A percentile compares a stretch with the other conserved stretches of the same genome.
These are phyloP conservation scores for Yamadazyma philogaea DNA, from an alignment of 805 yeast genomes.

Conservation along the genomic window DNA sequence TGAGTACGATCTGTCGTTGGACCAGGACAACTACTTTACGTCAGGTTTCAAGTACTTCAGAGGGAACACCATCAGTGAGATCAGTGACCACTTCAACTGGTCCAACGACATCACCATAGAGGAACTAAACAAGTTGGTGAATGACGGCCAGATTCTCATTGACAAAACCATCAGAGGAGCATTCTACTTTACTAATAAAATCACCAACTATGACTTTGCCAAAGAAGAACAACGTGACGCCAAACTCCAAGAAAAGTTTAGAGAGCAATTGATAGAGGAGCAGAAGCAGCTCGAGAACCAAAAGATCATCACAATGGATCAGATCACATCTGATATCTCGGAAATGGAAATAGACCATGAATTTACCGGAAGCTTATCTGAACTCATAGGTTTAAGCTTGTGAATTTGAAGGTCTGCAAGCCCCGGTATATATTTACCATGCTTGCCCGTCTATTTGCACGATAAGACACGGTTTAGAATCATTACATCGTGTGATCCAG, in stretches of 20 bases:
- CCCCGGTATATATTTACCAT: no score
- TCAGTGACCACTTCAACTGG: constrained; percentile 57
- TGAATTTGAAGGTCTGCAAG: no score
- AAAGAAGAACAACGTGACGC: constrained; percentile 6
- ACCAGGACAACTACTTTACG: constrained; percentile 16
- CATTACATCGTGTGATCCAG: no score
- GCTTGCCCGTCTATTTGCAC: no score
- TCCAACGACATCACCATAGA: constrained; percentile 63
- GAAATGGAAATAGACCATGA: background rate
- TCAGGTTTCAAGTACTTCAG: constrained; percentile 22
- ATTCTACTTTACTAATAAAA: constrained; percentile 53
- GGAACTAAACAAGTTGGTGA: constrained; percentile 59
- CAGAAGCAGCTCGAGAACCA: constrained; percentile 5
- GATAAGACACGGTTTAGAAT: no score
- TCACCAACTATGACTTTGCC: constrained; percentile 7
- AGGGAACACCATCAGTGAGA: constrained; percentile 39
- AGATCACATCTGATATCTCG: background rate
- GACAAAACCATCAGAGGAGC: constrained; percentile 70
- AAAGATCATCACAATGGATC: constrained; percentile 7
- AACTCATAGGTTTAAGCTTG: background rate
- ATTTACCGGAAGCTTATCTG: background rate
- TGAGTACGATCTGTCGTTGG: constrained; percentile 10
- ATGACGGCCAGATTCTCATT: constrained; percentile 53
- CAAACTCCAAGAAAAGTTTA: constrained; percentile 1
- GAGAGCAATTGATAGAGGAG: constrained; percentile 6